A percentile compares a stretch with the other conserved stretches of the same genome.
Conservation (phyloP, 176 grass and related monocot species). For the Eleusine indica region DNA sequence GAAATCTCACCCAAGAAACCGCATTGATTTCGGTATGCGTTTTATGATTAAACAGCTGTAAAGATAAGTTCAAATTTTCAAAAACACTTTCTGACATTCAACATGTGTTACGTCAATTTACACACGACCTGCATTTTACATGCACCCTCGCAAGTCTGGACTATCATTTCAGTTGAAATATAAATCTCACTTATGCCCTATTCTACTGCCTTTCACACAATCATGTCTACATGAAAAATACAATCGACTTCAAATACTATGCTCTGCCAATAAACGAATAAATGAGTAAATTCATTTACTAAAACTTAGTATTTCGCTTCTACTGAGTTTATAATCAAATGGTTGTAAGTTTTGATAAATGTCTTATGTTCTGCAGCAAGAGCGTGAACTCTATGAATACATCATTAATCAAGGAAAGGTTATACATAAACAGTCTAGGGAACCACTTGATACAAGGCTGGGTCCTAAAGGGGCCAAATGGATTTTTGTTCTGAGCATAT, state of each 20-base stretch:
- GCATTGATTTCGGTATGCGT: too few relatives aligned
- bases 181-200: not conserved
- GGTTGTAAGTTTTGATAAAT: not conserved
- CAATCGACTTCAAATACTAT: not conserved
- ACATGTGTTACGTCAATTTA: not conserved
- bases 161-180: not conserved
- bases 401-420: slow-evolving; percentile 51
- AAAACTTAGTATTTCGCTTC: too few relatives aligned
- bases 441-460: slow-evolving; percentile 61
- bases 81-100: not conserved
- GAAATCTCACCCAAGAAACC: not conserved
- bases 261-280: not conserved
- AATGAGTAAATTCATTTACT: not conserved
- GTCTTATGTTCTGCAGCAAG: slow-evolving; percentile 57
- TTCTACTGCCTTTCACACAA: not conserved
- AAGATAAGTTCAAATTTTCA: not conserved
- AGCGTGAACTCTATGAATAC: slow-evolving; percentile 80
- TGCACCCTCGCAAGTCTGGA: not conserved
- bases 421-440: slow-evolving; percentile 62
- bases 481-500: slow-evolving; percentile 96
- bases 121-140: too few relatives aligned
- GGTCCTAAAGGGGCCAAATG: slow-evolving; percentile 68
- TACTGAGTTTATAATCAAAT: too few relatives aligned
- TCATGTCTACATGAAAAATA: not conserved
- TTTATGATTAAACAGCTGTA: too few relatives aligned